Base-by-base conservation (phyloP, 202 grass and related monocot species). In the Carex arenaria region DNA sequence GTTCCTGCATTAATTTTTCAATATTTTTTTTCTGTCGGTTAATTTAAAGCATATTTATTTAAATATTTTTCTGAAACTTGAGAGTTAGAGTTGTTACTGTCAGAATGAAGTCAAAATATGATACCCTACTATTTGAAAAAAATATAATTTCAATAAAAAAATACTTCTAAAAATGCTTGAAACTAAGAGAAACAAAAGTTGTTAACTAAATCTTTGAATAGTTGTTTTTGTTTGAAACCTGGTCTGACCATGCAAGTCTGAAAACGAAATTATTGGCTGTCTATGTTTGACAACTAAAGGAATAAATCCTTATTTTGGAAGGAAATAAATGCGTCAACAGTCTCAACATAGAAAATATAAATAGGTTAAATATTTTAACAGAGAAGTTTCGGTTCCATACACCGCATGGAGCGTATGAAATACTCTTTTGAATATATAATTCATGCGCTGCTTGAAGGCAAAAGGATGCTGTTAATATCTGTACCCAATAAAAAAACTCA, bases 251-350 rank as follows among this genome's bases (percentile, higher is more conserved):
- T 59, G 73, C 52, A 78, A 36, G 73, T 78, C 18, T 78, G 74
- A 78, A 78, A 78, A 60, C 53, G 74, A 78, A 60, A 78, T 60
- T 57, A n/a, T 77, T 36, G 73, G 15, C 22, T n/a, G 54, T 56
- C 74, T 78, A 78, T 20, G 15, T 78, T 78, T 78, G 74, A 60
- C 74, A 40, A 32, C 26, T 34, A n/a, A 15, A 77, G 30, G 28
- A 19, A 34, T 54, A 30, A 18, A 34, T 15, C 26, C 52, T 57
- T 34, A n/a, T 32, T 55, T 18, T 76, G 72, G 51, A 76, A 76
- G 38, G 30, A 32, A 77, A 57, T 30, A 32, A 31, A 75, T 75
- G 72, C 49, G 72, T 55, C 72, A 75, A 75, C 51, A 77, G 72
- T 23, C 49, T 55, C 72, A 75, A 75, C 51, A 77, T 32, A 31